A percentile compares a stretch with the other conserved stretches of the same genome.
phyloP scores from a whole-genome alignment of 805 yeast genomes.

The Blastobotrys chiropterorum region DNA sequence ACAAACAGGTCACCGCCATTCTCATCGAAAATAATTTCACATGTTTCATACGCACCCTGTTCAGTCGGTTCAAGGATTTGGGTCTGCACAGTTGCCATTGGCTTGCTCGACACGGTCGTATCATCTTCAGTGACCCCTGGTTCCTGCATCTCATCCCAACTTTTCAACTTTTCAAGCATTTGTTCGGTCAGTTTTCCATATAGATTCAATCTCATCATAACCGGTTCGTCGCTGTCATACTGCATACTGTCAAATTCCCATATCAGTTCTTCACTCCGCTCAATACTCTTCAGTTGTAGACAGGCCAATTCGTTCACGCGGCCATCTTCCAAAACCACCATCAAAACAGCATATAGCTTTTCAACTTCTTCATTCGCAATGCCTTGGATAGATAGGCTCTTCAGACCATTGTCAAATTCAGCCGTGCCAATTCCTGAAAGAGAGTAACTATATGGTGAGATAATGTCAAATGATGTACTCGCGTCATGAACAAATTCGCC shows the following conservation, averaged over 20 bases:
- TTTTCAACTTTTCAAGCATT: conserved; percentile 8
- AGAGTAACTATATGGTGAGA: conserved; percentile 21
- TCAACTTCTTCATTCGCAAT: neutral
- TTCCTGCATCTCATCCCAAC: conserved; percentile 20
- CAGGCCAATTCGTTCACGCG: neutral
- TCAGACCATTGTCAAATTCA: neutral
- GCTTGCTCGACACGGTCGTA: neutral
- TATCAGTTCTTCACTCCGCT: neutral
- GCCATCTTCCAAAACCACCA: neutral
- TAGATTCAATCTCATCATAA: neutral
- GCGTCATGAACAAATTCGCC: neutral
- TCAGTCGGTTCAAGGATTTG: conserved; percentile 11
- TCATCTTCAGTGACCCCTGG: conserved; percentile 7
- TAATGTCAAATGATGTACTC: conserved; percentile 12
- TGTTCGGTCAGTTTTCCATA: conserved; percentile 5
- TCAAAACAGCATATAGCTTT: neutral
- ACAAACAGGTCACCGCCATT: neutral
- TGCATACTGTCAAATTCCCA: neutral
- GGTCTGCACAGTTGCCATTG: neutral
- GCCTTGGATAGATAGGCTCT: neutral
- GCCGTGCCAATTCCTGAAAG: conserved; percentile 14
- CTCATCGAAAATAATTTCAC: conserved; percentile 1
- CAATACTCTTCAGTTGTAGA: neutral
- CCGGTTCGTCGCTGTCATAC: neutral
- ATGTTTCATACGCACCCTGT: conserved; percentile 9